Percentiles rank a stretch among this genome's conserved stretches.
These are phyloP conservation scores for Naganishia cerealis DNA, from an alignment of 1,284 basidiomycete species.

Conservation along the genomic window DNA sequence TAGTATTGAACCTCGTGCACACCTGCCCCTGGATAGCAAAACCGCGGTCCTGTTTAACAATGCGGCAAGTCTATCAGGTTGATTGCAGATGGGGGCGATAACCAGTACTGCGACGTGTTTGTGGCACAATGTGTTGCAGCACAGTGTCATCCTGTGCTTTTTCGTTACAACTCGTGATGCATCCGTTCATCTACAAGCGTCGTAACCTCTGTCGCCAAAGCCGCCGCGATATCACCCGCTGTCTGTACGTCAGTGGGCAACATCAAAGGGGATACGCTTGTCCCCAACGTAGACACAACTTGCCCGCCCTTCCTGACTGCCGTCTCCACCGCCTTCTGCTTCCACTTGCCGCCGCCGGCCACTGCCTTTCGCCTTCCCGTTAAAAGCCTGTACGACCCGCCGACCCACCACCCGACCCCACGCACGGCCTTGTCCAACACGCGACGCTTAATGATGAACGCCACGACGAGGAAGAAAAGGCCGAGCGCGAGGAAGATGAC, in stretches of 20 bases:
- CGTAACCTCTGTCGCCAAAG: neutral
- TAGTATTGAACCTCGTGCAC: neutral
- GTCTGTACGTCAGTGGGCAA: neutral
- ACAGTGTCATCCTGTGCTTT: neutral
- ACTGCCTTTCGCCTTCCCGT: constrained; percentile 30
- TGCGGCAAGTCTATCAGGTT: too few species aligned
- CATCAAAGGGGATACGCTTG: neutral
- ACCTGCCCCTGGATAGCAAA: too few species aligned
- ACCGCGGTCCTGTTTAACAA: too few species aligned
- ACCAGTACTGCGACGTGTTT: too few species aligned
- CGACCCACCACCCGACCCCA: constrained; percentile 51
- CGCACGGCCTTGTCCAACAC: constrained; percentile 63
- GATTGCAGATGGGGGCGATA: too few species aligned
- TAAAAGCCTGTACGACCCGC: constrained; percentile 45
- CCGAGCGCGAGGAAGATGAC: constrained; percentile 72
- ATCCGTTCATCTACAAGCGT: constrained; percentile 1
- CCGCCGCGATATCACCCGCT: neutral
- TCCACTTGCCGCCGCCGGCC: constrained; percentile 38
- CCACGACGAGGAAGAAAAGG: constrained; percentile 79
- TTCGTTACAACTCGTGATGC: constrained; percentile 6
- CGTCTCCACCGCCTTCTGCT: constrained; percentile 16
- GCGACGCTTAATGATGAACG: constrained; percentile 81
- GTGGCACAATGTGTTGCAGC: too few species aligned
- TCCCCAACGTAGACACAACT: constrained; percentile 3
- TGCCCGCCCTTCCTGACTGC: constrained; percentile 28